These are phyloP conservation scores for Umbelopsis isabellina DNA, from an alignment of 192 early-diverging fungal genomes.

Conservation along the genomic window DNA sequence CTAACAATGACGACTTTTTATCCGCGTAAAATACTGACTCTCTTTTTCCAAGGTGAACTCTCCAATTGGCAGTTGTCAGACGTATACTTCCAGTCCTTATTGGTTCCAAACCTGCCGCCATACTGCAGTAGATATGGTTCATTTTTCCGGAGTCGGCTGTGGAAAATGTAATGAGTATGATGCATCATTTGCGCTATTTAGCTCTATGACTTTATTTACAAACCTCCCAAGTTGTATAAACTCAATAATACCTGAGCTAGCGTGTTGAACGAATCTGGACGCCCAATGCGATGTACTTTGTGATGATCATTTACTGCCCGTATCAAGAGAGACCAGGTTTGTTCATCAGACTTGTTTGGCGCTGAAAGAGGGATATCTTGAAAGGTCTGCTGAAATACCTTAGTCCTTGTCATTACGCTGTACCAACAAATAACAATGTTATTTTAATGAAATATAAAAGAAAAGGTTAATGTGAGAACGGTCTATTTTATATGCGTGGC, in stretches of 20 bases:
- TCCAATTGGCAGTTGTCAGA: constrained; percentile 4
- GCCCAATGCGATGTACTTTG: constrained; percentile 6
- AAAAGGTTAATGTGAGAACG: not conserved
- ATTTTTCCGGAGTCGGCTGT: not conserved
- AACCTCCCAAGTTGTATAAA: constrained; percentile 17
- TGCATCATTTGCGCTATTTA: not conserved
- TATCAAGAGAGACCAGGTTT: not conserved
- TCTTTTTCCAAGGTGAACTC: not conserved
- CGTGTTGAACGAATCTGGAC: not conserved
- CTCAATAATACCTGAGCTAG: constrained; percentile 6
- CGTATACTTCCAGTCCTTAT: not conserved
- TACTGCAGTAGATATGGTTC: not conserved
- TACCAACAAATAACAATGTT: not conserved
- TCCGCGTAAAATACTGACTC: not conserved
- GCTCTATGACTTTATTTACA: not conserved
- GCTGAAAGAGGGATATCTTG: not conserved
- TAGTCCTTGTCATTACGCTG: constrained; percentile 1
- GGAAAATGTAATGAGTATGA: not conserved
- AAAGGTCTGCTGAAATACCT: not conserved
- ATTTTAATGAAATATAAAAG: not conserved
- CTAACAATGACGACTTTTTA: too few species aligned
- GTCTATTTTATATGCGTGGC: constrained; percentile 6
- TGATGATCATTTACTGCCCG: constrained; percentile 11
- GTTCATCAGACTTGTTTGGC: not conserved
- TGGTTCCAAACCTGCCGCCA: constrained; percentile 6